phyloP scores from a whole-genome alignment of 2,329 filamentous ascomycete species.

The Monilinia fructicola region DNA sequence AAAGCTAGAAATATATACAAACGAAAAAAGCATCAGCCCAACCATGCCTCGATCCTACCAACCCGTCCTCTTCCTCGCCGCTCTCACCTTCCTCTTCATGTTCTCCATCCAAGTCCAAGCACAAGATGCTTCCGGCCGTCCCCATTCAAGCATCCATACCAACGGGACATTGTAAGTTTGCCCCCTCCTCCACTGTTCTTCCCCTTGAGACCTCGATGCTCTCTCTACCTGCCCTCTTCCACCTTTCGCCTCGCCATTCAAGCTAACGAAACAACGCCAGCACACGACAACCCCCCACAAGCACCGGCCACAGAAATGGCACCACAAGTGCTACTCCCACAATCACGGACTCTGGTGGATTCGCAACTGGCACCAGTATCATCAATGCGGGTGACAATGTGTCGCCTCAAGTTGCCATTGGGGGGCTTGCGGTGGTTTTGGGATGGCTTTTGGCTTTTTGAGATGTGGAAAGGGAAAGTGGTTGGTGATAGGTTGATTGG shows the following conservation, averaged over 20 bases:
- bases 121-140: neutral
- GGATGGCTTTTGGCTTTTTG: constrained; percentile 19
- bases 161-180: constrained; percentile 19
- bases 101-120: constrained; percentile 12
- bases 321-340: neutral
- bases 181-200: neutral
- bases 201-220: no score
- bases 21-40: neutral
- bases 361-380: constrained; percentile 11
- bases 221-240: no score
- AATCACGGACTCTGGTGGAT: neutral
- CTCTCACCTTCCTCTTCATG: constrained; percentile 7
- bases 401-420: neutral
- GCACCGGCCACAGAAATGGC: neutral
- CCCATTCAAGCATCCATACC: neutral
- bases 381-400: constrained; percentile 1
- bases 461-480: neutral
- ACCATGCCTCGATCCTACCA: neutral
- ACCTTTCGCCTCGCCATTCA: neutral
- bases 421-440: constrained; percentile 3
- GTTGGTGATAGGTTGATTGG: neutral
- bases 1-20: neutral
- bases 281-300: neutral
- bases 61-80: neutral
- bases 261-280: constrained; percentile 17